These are phyloP conservation scores for Metschnikowia picachoensis DNA, from an alignment of 805 yeast species.

Conservation along the genomic window DNA sequence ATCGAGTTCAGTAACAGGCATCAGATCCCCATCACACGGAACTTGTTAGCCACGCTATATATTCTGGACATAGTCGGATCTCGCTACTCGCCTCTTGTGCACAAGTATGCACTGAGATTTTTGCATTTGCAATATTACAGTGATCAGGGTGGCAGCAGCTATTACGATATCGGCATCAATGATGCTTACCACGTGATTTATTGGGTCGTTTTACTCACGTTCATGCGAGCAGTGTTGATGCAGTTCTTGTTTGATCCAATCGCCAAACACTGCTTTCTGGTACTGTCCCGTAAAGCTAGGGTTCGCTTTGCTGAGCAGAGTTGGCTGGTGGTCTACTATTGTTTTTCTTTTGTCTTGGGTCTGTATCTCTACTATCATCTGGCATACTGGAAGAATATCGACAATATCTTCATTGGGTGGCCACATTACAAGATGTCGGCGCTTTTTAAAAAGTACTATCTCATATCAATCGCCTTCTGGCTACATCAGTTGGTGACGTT, in stretches of 20 bases:
- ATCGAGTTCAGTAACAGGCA: slow-evolving; percentile 28
- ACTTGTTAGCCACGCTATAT: slow-evolving; percentile 25
- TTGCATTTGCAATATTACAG: slow-evolving; percentile 31
- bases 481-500: slow-evolving; percentile 73
- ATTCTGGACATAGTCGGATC: slow-evolving; percentile 21
- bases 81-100: slow-evolving; percentile 14
- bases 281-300: slow-evolving; percentile 47
- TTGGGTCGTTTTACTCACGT: slow-evolving; percentile 53
- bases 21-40: slow-evolving; percentile 32
- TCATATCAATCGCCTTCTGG: slow-evolving; percentile 74
- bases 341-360: slow-evolving; percentile 54
- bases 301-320: slow-evolving; percentile 84
- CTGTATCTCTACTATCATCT: slow-evolving; percentile 52
- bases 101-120: slow-evolving; percentile 31
- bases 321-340: slow-evolving; percentile 66
- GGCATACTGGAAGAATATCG: slow-evolving; percentile 56
- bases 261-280: slow-evolving; percentile 41
- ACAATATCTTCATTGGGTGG: slow-evolving; percentile 62
- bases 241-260: slow-evolving; percentile 53
- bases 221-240: slow-evolving; percentile 61
- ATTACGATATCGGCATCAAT: slow-evolving; percentile 53
- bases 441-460: slow-evolving; percentile 62
- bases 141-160: slow-evolving; percentile 14
- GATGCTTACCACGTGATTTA: slow-evolving; percentile 52
- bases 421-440: slow-evolving; percentile 61